These are phyloP conservation scores for Chytridium lagenaria DNA, from an alignment of 371 early-diverging fungal species.

Conservation along the genomic window DNA sequence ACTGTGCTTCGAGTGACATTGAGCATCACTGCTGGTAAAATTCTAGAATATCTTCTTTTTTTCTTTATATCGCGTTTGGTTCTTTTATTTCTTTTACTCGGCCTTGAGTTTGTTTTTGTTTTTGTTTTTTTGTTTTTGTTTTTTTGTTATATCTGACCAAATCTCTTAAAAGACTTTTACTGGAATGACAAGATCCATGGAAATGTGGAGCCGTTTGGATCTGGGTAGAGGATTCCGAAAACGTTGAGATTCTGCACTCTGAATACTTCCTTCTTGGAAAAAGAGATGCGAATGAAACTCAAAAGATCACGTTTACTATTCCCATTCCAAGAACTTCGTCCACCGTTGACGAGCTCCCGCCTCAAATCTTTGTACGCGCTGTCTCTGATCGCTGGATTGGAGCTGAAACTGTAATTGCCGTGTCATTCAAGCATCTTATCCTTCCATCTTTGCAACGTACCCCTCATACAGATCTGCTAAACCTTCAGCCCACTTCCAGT, in stretches of 20 bases:
- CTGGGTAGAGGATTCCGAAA: conserved; percentile 87
- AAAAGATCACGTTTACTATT: conserved; percentile 75
- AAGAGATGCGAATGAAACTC: conserved; percentile 46
- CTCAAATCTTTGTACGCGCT: conserved; percentile 87
- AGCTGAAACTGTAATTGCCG: conserved; percentile 79
- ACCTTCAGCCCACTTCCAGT: conserved; percentile 89
- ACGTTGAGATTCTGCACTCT: conserved; percentile 69
- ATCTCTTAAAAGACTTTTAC: conserved; percentile 72
- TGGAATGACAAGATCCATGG: conserved; percentile 94
- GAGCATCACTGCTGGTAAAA: conserved; percentile 62
- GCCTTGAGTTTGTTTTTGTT: no score
- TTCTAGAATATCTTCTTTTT: no score
- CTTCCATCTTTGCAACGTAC: conserved; percentile 79
- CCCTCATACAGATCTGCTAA: conserved; percentile 87
- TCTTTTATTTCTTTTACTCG: no score
- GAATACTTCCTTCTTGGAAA: conserved; percentile 65
- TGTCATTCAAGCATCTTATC: conserved; percentile 90
- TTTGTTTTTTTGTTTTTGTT: conserved; percentile 3
- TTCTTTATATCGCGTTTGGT: no score
- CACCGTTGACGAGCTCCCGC: conserved; percentile 80
- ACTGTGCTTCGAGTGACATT: conserved; percentile 84
- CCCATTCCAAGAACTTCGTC: conserved; percentile 65
- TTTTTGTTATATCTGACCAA: neutral
- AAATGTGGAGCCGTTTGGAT: conserved; percentile 88
- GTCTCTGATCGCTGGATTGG: conserved; percentile 95